Conservation (phyloP, 176 grass and related monocot species). For the Luzula sylvatica region DNA sequence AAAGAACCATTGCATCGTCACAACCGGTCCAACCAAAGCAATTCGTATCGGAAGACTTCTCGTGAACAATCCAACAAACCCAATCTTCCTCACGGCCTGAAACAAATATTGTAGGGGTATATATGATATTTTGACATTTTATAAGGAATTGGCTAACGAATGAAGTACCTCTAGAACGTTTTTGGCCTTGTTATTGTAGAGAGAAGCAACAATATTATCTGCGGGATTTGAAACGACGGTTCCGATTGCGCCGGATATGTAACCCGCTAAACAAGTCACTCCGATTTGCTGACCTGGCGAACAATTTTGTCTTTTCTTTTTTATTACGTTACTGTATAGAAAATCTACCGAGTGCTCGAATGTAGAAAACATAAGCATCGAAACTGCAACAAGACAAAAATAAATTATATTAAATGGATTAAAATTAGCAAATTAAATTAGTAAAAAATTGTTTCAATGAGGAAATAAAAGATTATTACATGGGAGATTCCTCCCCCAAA, state of each 20-base stretch:
- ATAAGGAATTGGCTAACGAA: background rate
- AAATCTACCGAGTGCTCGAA: slow-evolving; percentile 80
- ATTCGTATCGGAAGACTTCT: slow-evolving; percentile 82
- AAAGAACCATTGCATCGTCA: slow-evolving; percentile 97
- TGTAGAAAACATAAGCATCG: slow-evolving; percentile 89
- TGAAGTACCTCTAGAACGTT: slow-evolving; percentile 57
- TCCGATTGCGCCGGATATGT: slow-evolving; percentile 72
- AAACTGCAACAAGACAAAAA: slow-evolving; percentile 38
- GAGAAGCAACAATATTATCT: slow-evolving; percentile 85
- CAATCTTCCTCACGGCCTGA: slow-evolving; percentile 77
- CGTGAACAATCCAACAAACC: slow-evolving; percentile 66
- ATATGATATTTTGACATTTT: background rate
- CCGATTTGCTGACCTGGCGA: slow-evolving; percentile 70
- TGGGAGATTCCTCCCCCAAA: slow-evolving; percentile 94
- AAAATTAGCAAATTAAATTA: slow-evolving; percentile 1
- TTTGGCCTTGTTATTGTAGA: slow-evolving; percentile 89
- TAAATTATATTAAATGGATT: too few relatives aligned
- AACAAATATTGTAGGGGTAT: slow-evolving; percentile 11
- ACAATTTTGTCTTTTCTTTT: slow-evolving; percentile 73
- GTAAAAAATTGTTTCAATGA: slow-evolving; percentile 1
- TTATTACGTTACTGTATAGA: slow-evolving; percentile 62
- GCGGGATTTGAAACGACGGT: slow-evolving; percentile 90
- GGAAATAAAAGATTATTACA: slow-evolving; percentile 76
- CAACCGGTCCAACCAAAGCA: slow-evolving; percentile 71
- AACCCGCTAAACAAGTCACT: slow-evolving; percentile 80